Base-by-base conservation (phyloP, 495 filamentous ascomycete species). In the Pyronema omphalodes region DNA sequence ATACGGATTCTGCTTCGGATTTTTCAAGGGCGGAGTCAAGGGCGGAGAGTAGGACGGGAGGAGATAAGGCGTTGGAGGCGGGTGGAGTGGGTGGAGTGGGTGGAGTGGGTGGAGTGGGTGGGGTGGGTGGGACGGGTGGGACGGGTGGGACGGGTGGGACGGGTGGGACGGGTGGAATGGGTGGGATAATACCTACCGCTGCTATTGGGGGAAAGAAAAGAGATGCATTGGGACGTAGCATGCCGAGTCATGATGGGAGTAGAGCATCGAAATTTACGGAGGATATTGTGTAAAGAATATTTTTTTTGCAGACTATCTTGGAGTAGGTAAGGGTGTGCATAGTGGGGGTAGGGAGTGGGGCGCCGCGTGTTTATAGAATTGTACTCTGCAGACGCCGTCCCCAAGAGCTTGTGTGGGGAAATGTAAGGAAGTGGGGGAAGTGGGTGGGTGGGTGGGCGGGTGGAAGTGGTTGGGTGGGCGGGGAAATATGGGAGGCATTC, bases 161-260 rank as follows among this genome's bases (percentile, higher is more conserved):
- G n/a, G n/a, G n/a, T n/a, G n/a, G n/a, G n/a, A n/a, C n/a, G n/a
- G n/a, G n/a, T n/a, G n/a, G n/a, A n/a, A n/a, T n/a, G 23, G 23
- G 23, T 29, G 23, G 51, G 59, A 58, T 51, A 55, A 57, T 34
- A 33, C 44, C 33, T 37, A 50, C 15, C 55, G 58, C 18, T 56
- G 47, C 14, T 54, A 60, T 50, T 48, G 53, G 57, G 37, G 57
- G 61, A 14, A 57, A 52, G n/a, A 52, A 37, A 12, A 64, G 59
- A 40, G 62, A 65, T 44, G 58, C 58, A 34, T 58, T 65, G 35
- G 62, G 62, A 11, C 61, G 62, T 47, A 64, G 61, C 23, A 50
- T 64, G 44, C 61, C 62, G 6, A 64, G 61, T 18, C 62, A 64
- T 53, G 62, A 65, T 55, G 62, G 62, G 12, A 64, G 61, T 47